Percentiles rank a stretch among this genome's conserved stretches.
phyloP scores from a whole-genome alignment of 176 grass and related monocot genomes.

The Pontederia crassipes region DNA sequence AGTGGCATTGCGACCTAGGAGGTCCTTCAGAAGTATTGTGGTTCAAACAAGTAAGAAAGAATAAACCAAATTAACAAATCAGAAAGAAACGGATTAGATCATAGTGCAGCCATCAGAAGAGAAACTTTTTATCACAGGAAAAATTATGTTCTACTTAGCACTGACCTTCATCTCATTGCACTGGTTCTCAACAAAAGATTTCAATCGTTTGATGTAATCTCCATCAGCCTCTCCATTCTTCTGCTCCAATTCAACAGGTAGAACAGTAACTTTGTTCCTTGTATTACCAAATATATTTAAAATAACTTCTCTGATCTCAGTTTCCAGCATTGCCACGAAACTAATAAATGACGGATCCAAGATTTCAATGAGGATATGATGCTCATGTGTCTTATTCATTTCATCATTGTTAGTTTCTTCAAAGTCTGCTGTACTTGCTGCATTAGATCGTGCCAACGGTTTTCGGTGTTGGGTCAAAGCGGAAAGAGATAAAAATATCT shows the following conservation, averaged over 20 bases:
- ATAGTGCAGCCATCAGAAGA: not conserved
- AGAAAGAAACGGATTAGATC: no score
- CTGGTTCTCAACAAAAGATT: conserved; percentile 87
- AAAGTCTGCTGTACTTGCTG: conserved; percentile 65
- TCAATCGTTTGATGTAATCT: conserved; percentile 77
- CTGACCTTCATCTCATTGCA: conserved; percentile 95
- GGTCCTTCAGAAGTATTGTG: conserved; percentile 42
- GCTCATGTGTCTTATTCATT: conserved; percentile 40
- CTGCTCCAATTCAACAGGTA: conserved; percentile 87
- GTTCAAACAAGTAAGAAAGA: no score
- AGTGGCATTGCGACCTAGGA: conserved; percentile 71
- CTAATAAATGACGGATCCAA: conserved; percentile 64
- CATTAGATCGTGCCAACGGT: conserved; percentile 64
- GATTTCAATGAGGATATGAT: conserved; percentile 68
- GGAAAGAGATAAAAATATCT: conserved; percentile 36
- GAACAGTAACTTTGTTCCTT: conserved; percentile 57
- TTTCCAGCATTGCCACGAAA: conserved; percentile 65
- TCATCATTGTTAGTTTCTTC: conserved; percentile 69
- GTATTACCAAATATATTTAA: conserved; percentile 71
- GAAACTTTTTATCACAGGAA: not conserved
- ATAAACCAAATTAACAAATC: no score
- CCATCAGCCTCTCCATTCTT: conserved; percentile 64
- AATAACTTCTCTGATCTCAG: conserved; percentile 74
- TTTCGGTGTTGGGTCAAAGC: conserved; percentile 37
- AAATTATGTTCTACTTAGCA: not conserved